Percentiles rank a stretch among this genome's conserved stretches.
Evolutionary conservation across 2,329 filamentous ascomycete species (phyloP).

Genomic region (Venturiaceae sp.): DNA sequence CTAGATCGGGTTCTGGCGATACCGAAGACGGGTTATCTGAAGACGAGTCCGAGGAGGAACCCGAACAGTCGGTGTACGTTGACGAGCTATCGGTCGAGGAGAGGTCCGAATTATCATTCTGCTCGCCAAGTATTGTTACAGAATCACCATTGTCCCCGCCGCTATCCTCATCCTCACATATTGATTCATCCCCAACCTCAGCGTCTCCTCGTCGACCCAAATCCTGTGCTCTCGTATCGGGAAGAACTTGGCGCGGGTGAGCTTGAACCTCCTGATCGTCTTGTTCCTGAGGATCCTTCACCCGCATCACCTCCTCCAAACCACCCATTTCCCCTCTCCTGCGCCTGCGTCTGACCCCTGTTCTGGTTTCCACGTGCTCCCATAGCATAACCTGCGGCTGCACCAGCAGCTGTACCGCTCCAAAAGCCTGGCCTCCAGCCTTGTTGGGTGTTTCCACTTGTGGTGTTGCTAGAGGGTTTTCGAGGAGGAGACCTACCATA

Average conservation of each 20-base stretch:
- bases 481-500: conserved; percentile 16
- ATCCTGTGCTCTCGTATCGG: conserved; percentile 61
- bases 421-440: conserved; percentile 68
- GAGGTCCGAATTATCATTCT: background rate
- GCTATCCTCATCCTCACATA: background rate
- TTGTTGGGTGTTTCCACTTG: conserved; percentile 21
- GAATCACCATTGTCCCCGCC: background rate
- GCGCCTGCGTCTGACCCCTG: background rate
- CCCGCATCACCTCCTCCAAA: conserved; percentile 15
- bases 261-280: background rate
- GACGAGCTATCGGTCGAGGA: background rate
- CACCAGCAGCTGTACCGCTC: conserved; percentile 58
- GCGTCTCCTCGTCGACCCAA: conserved; percentile 53
- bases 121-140: background rate
- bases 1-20: background rate
- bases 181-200: conserved; percentile 11
- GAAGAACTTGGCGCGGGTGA: conserved; percentile 27
- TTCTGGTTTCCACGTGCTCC: conserved; percentile 29
- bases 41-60: background rate
- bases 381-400: conserved; percentile 58
- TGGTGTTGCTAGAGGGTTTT: conserved; percentile 10
- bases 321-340: conserved; percentile 11
- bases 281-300: conserved; percentile 5
- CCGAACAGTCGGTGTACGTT: background rate
- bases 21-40: background rate